phyloP scores from a whole-genome alignment of 2,329 filamentous ascomycete species.

The Pseudocercospora crystallina region DNA sequence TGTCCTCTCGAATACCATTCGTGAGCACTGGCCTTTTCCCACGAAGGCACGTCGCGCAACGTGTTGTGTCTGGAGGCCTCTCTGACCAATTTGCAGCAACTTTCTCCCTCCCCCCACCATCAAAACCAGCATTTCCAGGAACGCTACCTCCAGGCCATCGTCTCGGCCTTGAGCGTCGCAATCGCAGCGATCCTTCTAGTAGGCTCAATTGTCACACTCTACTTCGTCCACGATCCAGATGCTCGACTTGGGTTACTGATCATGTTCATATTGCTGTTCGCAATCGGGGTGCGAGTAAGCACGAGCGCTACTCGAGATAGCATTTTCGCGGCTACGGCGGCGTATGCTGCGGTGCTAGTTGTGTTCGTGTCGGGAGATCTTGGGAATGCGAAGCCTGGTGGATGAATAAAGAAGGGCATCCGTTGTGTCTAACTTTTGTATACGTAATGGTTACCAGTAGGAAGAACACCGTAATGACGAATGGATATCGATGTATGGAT shows the following conservation, averaged over 20 bases:
- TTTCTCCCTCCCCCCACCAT: neutral
- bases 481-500: no score
- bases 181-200: constrained; percentile 10
- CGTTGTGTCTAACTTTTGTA: no score
- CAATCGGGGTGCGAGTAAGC: constrained; percentile 2
- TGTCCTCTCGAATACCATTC: constrained; percentile 1
- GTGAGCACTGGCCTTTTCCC: constrained; percentile 13
- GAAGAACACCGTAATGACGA: no score
- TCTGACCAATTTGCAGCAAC: no score
- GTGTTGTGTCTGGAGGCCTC: no score
- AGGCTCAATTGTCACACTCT: constrained; percentile 11
- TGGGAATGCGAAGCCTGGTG: constrained; percentile 3
- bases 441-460: no score
- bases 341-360: constrained; percentile 13
- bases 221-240: constrained; percentile 7
- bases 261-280: constrained; percentile 15
- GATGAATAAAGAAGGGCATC: no score
- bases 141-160: neutral
- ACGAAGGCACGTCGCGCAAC: neutral
- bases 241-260: constrained; percentile 8
- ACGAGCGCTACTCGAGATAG: constrained; percentile 16
- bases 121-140: constrained; percentile 2
- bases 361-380: constrained; percentile 20
- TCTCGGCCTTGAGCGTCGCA: constrained; percentile 5
- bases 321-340: constrained; percentile 18